Evolutionary conservation across 176 grass and related monocot species (phyloP), one percentile per base, ranked within the genome.

Genomic region (Avena sativa): DNA sequence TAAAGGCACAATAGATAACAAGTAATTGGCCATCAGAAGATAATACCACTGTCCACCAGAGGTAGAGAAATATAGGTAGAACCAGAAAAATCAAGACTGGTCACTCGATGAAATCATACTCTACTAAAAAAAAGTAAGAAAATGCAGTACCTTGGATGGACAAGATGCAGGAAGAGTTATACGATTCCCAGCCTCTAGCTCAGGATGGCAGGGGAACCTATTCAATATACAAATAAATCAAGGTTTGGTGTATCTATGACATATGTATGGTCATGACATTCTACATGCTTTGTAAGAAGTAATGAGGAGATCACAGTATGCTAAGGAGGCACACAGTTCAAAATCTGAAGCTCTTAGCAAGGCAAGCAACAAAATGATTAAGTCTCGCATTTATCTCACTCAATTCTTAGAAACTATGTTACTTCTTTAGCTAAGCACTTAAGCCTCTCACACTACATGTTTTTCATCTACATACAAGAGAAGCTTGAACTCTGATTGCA

Each of bases 131-230:
- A 25, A 79, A 79, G 19, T 60, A 30, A 60, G 25, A 8, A 86
- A 81, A 64, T 68, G 16, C 72, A 76, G 74, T 98, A 98, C 96
- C 88, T 1, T 79, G 71, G 93, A 93, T 80, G 90, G 86, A 76
- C 96, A 98, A 36, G 57, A 90, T 47, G 79, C 71, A 71, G 96
- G 93, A 82, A 91, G 90, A 83, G 81, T 92, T 94, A 98, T 88
- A 73, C 84, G 78, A 79, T 98, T 95, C 85, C 92, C 87, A 58
- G 93, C 86, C 89, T 98, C 96, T 78, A 98, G 83, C 88, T 98
- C 96, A n/a, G 96, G 96, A 85, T 85, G 16, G 59, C 81, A 46
- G 75, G 0, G 55, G 65, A 98, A 98, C 17, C 96, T 98, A 81
- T 63, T 87, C 28, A 91, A 84, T 70, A 86, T 47, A 84, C 16